Percentiles rank a stretch among this genome's conserved stretches.
These are phyloP conservation scores for Rutstroemia sp. DNA, from an alignment of 2,329 filamentous ascomycete species.

Conservation along the genomic window DNA sequence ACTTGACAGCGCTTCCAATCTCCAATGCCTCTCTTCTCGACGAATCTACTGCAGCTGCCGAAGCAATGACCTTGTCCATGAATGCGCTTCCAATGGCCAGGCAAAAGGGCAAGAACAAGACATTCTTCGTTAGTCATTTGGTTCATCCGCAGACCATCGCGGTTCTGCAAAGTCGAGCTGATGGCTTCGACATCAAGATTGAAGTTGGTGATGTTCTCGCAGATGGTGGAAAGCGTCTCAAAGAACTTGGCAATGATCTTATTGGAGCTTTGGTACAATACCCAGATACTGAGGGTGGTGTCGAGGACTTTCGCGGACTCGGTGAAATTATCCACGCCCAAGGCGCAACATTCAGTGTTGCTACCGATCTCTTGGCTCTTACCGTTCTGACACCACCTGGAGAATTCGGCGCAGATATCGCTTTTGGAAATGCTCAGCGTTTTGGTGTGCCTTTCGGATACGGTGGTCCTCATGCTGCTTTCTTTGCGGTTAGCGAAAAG, in stretches of 20 bases:
- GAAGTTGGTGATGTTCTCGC: conserved; percentile 64
- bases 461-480: conserved; percentile 92
- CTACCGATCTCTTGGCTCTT: conserved; percentile 81
- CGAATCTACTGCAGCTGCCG: conserved; percentile 85
- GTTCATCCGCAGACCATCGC: conserved; percentile 81
- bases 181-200: conserved; percentile 85
- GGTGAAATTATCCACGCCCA: conserved; percentile 70
- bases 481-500: conserved; percentile 87
- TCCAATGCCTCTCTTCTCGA: conserved; percentile 88
- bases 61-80: conserved; percentile 91
- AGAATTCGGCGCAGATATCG: conserved; percentile 92
- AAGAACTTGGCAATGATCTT: conserved; percentile 70
- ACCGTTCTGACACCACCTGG: conserved; percentile 84
- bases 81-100: conserved; percentile 65
- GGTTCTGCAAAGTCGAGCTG: conserved; percentile 76
- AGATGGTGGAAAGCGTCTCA: conserved; percentile 55
- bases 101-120: conserved; percentile 68
- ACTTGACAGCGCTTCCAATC: conserved; percentile 79
- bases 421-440: conserved; percentile 86
- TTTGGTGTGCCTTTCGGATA: conserved; percentile 89
- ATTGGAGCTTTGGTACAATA: conserved; percentile 94
- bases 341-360: conserved; percentile 75
- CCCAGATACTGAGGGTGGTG: conserved; percentile 77
- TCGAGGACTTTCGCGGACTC: conserved; percentile 68
- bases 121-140: conserved; percentile 74